phyloP scores from a whole-genome alignment of 176 grass and related monocot species.

The Aegilops bicornis region DNA sequence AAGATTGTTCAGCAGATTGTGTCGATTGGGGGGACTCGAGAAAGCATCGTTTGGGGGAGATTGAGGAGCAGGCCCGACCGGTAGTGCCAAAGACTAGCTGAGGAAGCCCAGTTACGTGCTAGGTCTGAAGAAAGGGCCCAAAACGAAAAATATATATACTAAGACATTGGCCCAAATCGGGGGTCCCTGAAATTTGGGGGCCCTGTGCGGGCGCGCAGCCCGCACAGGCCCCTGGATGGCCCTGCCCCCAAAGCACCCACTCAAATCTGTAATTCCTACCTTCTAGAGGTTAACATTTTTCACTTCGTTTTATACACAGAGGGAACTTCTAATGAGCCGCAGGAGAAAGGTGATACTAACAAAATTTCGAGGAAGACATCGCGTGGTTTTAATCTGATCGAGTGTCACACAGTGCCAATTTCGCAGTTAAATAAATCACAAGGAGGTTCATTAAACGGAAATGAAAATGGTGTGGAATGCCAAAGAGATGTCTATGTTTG shows the following conservation, averaged over 20 bases:
- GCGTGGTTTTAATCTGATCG: constrained; percentile 72
- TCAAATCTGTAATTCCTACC: constrained; percentile 7
- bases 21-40: no score
- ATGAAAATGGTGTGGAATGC: constrained; percentile 31
- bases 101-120: no score
- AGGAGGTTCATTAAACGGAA: constrained; percentile 25
- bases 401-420: constrained; percentile 47
- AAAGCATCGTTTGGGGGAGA: no score
- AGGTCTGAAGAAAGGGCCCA: no score
- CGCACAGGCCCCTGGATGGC: no score
- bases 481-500: constrained; percentile 48
- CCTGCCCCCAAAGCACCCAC: neutral
- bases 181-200: no score
- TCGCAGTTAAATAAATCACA: constrained; percentile 34
- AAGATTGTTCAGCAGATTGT: no score
- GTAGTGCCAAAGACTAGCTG: no score
- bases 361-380: constrained; percentile 76
- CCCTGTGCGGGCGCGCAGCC: no score
- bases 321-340: constrained; percentile 25
- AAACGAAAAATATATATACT: no score
- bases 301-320: constrained; percentile 4
- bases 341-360: constrained; percentile 28
- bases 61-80: no score
- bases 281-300: neutral
- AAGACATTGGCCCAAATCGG: no score